Evolutionary conservation across 345 rosid species (phyloP), one percentile per base, ranked within the genome.

Genomic region (Eucalyptus curtisii): DNA sequence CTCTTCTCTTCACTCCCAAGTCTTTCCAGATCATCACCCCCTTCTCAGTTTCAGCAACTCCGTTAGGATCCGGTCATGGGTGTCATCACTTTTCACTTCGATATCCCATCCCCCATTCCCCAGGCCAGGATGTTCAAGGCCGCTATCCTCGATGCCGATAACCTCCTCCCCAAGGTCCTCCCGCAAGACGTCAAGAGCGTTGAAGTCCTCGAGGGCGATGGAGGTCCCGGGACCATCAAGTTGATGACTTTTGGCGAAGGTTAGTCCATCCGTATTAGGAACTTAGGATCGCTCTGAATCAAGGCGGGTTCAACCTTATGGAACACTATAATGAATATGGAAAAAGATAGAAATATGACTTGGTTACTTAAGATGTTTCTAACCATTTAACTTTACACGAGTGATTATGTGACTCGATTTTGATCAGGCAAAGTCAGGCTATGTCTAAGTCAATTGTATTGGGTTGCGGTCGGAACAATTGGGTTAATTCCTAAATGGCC

Each of bases 191-290:
- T 93, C 44, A 85, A 88, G 89, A 91, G 89, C 27, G 55, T 89
- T 25, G 91, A 86, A 20, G 25, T 84, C 68, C 47, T 93, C 16
- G 88, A 92, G 86, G 96, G 96, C 47, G 89, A 90, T 49, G 94
- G 94, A 13, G 93, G 91, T 2, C 85, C 91, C 9, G 94, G 94
- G 27, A 91, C 86, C 87, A 85, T 91, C 91, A 90, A 90, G 88
- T 47, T 90, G 55, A 31, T 90, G 47, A 88, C 68, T 27, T 91
- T 91, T 25, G 89, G 66, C 2, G 88, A 91, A 86, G 90, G 91
- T 87, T 13, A 40, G 53, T 11, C 25, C 30, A 27, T 14, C 33
- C 16, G 14, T 14, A 6, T 19, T 49, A 31, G 42, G 25, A 33
- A 17, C 25, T 19, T 49, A 16, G 42, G 42, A 33, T 37, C 7